Evolutionary conservation across 2,329 filamentous ascomycete genomes (phyloP).

Genomic region (Dothidotthia symphoricarpi): DNA sequence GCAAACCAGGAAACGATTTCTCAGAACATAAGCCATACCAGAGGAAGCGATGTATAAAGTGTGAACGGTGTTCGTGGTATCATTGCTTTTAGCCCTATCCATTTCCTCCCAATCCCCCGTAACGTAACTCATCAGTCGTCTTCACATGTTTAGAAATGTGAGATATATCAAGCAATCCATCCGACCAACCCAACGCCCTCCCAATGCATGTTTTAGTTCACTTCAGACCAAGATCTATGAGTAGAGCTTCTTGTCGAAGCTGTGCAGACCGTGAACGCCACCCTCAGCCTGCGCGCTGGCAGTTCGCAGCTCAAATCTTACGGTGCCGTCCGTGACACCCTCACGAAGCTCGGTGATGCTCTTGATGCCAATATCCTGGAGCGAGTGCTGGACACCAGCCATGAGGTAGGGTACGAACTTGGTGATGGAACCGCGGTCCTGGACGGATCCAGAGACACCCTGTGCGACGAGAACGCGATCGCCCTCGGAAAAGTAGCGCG

Average conservation of each 20-base stretch:
- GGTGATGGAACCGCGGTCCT: conserved; percentile 79
- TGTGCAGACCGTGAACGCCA: conserved; percentile 93
- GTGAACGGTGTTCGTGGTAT: conserved; percentile 32
- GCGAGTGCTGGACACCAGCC: conserved; percentile 92
- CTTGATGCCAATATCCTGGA: conserved; percentile 90
- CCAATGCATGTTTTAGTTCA: conserved; percentile 27
- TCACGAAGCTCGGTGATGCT: conserved; percentile 76
- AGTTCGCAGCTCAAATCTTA: conserved; percentile 92
- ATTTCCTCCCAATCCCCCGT: conserved; percentile 12
- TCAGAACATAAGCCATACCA: too few relatives aligned
- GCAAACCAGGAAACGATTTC: too few relatives aligned
- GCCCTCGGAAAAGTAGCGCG: conserved; percentile 96
- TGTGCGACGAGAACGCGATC: conserved; percentile 93
- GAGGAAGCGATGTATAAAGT: neutral
- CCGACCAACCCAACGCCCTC: conserved; percentile 28
- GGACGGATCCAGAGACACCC: conserved; percentile 85
- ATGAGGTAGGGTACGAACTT: conserved; percentile 97
- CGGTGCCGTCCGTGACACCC: conserved; percentile 68
- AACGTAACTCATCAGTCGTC: conserved; percentile 28
- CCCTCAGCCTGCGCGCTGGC: conserved; percentile 95
- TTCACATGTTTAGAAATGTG: conserved; percentile 17
- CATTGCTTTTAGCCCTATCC: conserved; percentile 38
- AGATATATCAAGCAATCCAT: conserved; percentile 10
- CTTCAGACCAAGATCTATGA: conserved; percentile 54
- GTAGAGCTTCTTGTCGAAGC: conserved; percentile 99